A percentile compares a stretch with the other conserved stretches of the same genome.
Conservation (phyloP, 2,329 filamentous ascomycete genomes). For the Dactylellina sp. region DNA sequence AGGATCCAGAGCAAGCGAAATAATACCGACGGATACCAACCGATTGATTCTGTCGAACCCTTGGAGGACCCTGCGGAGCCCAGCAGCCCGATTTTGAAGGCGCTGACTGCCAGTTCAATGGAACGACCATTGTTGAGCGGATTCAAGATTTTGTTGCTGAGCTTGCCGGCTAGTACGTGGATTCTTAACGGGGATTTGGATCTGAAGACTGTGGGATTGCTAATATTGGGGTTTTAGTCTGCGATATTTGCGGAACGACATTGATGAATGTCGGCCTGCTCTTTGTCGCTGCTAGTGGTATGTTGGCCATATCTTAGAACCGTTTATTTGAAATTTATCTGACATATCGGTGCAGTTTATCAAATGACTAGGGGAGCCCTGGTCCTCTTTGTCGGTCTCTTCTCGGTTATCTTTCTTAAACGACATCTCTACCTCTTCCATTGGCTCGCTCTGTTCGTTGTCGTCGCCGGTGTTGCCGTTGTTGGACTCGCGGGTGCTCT, state of each 20-base stretch:
- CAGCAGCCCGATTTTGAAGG: constrained; percentile 69
- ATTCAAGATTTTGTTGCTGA: constrained; percentile 77
- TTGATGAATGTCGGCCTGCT: constrained; percentile 96
- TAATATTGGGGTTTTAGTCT: constrained; percentile 68
- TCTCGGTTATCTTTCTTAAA: constrained; percentile 90
- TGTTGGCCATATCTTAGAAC: constrained; percentile 24
- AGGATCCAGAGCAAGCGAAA: constrained; percentile 64
- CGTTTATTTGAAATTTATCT: constrained; percentile 5
- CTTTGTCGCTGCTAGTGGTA: constrained; percentile 86
- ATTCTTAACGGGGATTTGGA: not conserved
- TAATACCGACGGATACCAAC: constrained; percentile 74
- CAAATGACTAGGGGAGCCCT: constrained; percentile 97
- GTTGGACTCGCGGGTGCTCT: constrained; percentile 91
- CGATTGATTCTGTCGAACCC: constrained; percentile 69
- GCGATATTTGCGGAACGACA: constrained; percentile 94
- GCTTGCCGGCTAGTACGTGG: constrained; percentile 74
- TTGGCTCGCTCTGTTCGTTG: constrained; percentile 87
- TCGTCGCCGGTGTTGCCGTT: constrained; percentile 86
- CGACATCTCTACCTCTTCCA: constrained; percentile 86
- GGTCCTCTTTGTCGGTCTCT: constrained; percentile 93
- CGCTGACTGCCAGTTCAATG: constrained; percentile 68
- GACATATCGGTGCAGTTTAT: constrained; percentile 70
- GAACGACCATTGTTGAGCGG: constrained; percentile 74
- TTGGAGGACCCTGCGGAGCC: constrained; percentile 65
- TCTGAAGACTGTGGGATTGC: constrained; percentile 4